Evolutionary conservation across 768 basidiomycete genomes (phyloP), one percentile per base, ranked within the genome.

Genomic region (Infundibulicybe gibba): DNA sequence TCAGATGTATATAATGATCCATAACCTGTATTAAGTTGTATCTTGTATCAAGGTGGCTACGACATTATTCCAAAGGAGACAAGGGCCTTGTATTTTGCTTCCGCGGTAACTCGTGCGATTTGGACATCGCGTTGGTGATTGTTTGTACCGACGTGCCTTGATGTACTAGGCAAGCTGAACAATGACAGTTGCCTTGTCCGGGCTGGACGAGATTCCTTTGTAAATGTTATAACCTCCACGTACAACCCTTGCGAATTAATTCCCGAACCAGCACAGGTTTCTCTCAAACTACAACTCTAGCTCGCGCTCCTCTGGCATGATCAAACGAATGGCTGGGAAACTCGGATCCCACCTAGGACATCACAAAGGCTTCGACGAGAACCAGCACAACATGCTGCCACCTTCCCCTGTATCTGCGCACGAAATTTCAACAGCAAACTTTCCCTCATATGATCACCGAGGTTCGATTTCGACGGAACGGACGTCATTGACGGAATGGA

Each of bases 391-490:
- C 25, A 43, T 54, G 40, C 59, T 62, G 45, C 57, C 63, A 13
- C 60, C 58, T 16, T 56, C 64, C 12, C 65, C 66, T 19, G 58
- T 60, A 6, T 65, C 68, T 21, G 49, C 62, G 20, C 56, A 62
- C 51, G 61, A 66, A 50, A 59, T 57, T 45, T 60, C 62, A 40
- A 51, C 60, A 25, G 58, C 64, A 31, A 50, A 56, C 39, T 50
- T 53, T 25, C 56, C 68, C 4, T 65, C 71, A 32, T 75, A 71
- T 49, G 83, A 79, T 52, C 75, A 83, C 53, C 71, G 82, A 44
- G 81, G 74, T 13, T 88, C 84, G 3, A 77, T 87, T 62, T 87
- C 86, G 1, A 86, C 81, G 0, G 72, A 79, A 51, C 68, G 83
- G 43, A 87, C 85, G 0, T 85, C 85, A 3, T 63, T 62, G 39